Evolutionary conservation across 2,329 filamentous ascomycete genomes (phyloP), one percentile per base, ranked within the genome.

Genomic region (Akanthomyces muscarius): DNA sequence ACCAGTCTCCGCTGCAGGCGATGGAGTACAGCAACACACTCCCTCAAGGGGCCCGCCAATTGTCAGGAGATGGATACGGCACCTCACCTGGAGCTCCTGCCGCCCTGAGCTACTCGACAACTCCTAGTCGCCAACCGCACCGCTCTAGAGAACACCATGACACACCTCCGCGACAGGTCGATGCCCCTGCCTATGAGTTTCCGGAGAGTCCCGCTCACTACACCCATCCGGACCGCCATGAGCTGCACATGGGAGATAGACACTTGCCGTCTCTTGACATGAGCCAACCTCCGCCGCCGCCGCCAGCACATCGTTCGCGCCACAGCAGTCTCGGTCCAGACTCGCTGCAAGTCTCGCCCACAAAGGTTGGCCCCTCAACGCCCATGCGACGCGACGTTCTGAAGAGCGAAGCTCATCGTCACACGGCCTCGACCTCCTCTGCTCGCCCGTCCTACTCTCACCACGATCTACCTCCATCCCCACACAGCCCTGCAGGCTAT

Each of bases 351-450:
- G 65, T 70, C 4, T 72, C 76, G 2, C 71, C 76, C 21, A 75
- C 74, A 45, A 83, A 81, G 68, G 73, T 74, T 3, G 74, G 75
- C 1, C 76, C 75, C 1, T 76, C 77, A 1, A 82, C 83, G 75
- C 77, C 77, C 2, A 86, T 87, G 82, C 79, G 83, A 62, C 83
- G 85, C 50, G 84, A 86, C 62, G 83, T 86, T 13, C 70, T 86
- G 65, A 79, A 81, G 64, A 83, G 74, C 60, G 83, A 86, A 69
- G 84, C 84, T 4, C 84, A 86, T 69, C 77, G 84, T 48, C 75
- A 82, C 48, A 83, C 83, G 0, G 70, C 75, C 18, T 72, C 78
- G 3, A 74, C 80, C 1, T 86, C 86, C 61, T 81, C 82, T 2
- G 82, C 83, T 5, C 79, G 82, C 14, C 82, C 83, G 36, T 77